Evolutionary conservation across 306 rosid species (phyloP).

Genomic region (Rosa lucieae): DNA sequence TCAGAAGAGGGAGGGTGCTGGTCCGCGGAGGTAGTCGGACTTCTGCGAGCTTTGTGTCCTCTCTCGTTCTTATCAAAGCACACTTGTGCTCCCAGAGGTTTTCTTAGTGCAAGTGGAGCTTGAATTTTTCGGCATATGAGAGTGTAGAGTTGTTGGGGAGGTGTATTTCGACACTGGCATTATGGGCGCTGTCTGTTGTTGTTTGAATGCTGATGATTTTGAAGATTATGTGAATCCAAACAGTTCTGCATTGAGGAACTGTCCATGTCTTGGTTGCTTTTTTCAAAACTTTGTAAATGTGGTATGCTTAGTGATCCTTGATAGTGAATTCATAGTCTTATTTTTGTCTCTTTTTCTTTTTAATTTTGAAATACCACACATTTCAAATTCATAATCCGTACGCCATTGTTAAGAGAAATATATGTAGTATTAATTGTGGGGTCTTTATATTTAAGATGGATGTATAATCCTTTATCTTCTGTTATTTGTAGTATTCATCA

Average conservation of each 20-base stretch:
- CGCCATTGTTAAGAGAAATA: not conserved
- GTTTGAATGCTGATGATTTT: constrained; percentile 59
- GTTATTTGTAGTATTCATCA: constrained; percentile 64
- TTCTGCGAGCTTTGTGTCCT: constrained; percentile 87
- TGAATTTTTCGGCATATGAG: constrained; percentile 27
- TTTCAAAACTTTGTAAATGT: constrained; percentile 61
- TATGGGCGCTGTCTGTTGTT: constrained; percentile 97
- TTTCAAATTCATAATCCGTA: constrained; percentile 1
- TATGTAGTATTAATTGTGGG: not conserved
- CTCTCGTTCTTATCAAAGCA: constrained; percentile 41
- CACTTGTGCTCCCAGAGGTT: constrained; percentile 28
- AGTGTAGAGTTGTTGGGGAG: constrained; percentile 37
- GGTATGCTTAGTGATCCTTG: constrained; percentile 43
- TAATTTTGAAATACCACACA: not conserved
- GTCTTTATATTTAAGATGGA: constrained; percentile 12
- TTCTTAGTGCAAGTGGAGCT: constrained; percentile 24
- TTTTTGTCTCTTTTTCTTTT: not conserved
- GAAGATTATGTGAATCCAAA: constrained; percentile 90
- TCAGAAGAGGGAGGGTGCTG: constrained; percentile 63
- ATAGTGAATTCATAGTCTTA: constrained; percentile 13
- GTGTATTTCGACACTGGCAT: constrained; percentile 42
- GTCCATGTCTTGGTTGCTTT: constrained; percentile 76
- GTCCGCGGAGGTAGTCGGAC: constrained; percentile 60
- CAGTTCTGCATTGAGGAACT: constrained; percentile 71
- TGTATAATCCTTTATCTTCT: constrained; percentile 17